Percentiles rank a stretch among this genome's conserved stretches.
Conservation (phyloP, 2,329 filamentous ascomycete species). For the Xylaria sp. region DNA sequence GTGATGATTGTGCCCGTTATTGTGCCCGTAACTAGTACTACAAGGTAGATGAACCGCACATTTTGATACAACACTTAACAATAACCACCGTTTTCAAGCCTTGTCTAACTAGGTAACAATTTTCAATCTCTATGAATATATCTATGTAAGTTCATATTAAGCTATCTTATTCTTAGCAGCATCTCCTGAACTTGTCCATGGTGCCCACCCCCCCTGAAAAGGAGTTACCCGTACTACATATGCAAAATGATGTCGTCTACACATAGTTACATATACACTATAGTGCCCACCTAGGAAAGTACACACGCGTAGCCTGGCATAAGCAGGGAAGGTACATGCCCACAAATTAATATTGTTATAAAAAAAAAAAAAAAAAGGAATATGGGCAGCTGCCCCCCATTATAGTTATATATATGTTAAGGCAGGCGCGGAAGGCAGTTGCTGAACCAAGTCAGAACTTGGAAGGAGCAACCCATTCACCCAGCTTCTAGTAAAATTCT, state of each 20-base stretch:
- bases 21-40: neutral
- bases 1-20: neutral
- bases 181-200: neutral
- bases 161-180: neutral
- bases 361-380: neutral
- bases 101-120: neutral
- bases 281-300: neutral
- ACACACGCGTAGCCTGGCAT: neutral
- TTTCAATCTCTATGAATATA: too few species aligned
- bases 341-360: neutral
- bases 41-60: neutral
- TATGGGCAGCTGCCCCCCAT: conserved; percentile 1
- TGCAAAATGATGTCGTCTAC: neutral
- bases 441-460: neutral
- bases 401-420: neutral
- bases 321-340: neutral
- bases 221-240: neutral
- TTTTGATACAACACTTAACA: neutral
- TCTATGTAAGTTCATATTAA: too few species aligned
- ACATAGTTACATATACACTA: neutral
- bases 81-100: too few species aligned
- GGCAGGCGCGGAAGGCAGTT: conserved; percentile 10
- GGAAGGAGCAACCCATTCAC: conserved; percentile 18
- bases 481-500: neutral
- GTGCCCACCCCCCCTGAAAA: neutral